Conservation (phyloP, 768 basidiomycete genomes). For the Xerocomellus amylosporus region DNA sequence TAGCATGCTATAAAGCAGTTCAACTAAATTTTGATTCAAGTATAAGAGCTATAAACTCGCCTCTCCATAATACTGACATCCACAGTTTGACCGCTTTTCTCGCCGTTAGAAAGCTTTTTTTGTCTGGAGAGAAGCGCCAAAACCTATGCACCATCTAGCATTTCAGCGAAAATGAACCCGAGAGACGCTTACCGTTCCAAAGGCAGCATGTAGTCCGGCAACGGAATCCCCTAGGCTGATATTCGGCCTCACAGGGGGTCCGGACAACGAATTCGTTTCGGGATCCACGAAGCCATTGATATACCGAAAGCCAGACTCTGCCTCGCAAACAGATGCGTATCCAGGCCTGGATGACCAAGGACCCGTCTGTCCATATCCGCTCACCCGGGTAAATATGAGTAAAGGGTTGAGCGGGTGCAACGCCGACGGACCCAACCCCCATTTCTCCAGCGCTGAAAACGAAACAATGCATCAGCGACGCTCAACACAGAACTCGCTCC, state of each 20-base stretch:
- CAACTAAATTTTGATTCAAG: neutral
- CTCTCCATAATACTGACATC: conserved; percentile 77
- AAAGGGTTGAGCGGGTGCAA: conserved; percentile 75
- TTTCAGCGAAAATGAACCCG: neutral
- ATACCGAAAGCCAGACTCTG: conserved; percentile 70
- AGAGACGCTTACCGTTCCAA: conserved; percentile 55
- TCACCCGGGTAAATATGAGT: conserved; percentile 86
- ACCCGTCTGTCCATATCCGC: conserved; percentile 73
- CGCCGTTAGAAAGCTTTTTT: conserved; percentile 29
- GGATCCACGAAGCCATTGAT: conserved; percentile 66
- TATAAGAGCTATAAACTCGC: conserved; percentile 26
- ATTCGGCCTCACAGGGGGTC: conserved; percentile 67
- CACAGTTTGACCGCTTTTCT: conserved; percentile 49
- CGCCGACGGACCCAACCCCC: conserved; percentile 57
- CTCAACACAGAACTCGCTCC: neutral
- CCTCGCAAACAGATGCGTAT: conserved; percentile 74
- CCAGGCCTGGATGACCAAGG: conserved; percentile 70
- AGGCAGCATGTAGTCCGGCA: conserved; percentile 69
- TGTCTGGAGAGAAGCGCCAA: conserved; percentile 56
- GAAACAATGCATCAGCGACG: neutral
- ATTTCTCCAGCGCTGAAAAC: conserved; percentile 61
- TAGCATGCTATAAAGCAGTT: conserved; percentile 49
- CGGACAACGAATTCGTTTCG: conserved; percentile 49
- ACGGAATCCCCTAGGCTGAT: conserved; percentile 72
- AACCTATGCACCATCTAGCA: conserved; percentile 37